Percentiles rank a stretch among this genome's conserved stretches.
Evolutionary conservation across 106 monocot species (phyloP).

Genomic region (Xerophyta viscosa): DNA sequence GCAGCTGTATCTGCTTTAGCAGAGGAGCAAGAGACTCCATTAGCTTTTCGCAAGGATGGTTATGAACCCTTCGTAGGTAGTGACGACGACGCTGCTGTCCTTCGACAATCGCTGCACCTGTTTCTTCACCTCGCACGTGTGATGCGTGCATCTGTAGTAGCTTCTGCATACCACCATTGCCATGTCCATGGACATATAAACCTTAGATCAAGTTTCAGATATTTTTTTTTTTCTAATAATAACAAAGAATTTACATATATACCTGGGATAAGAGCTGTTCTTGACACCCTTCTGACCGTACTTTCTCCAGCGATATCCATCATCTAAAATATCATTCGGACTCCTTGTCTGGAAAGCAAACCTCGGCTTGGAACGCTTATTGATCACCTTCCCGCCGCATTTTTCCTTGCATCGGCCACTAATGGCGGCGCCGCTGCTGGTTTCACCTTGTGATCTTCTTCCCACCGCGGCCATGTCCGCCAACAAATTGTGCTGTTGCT

Average conservation of each 20-base stretch:
- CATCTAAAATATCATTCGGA: slow-evolving; percentile 10
- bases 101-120: slow-evolving; percentile 69
- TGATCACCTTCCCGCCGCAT: background rate
- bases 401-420: background rate
- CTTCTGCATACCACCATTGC: slow-evolving; percentile 44
- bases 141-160: slow-evolving; percentile 82
- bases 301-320: slow-evolving; percentile 24
- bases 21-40: slow-evolving; percentile 79
- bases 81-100: slow-evolving; percentile 78
- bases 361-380: slow-evolving; percentile 8
- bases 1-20: slow-evolving; percentile 74
- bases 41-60: slow-evolving; percentile 87
- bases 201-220: too few species aligned
- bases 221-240: too few species aligned
- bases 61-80: slow-evolving; percentile 91
- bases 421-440: background rate
- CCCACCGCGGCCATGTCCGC: background rate
- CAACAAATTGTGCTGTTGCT: background rate
- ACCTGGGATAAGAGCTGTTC: slow-evolving; percentile 17
- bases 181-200: too few species aligned
- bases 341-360: slow-evolving; percentile 20
- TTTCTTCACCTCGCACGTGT: slow-evolving; percentile 83
- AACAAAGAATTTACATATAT: too few species aligned
- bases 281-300: slow-evolving; percentile 24
- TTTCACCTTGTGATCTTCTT: background rate